Evolutionary conservation across 257 asterid species (phyloP).

Genomic region (Eustoma russellianum): DNA sequence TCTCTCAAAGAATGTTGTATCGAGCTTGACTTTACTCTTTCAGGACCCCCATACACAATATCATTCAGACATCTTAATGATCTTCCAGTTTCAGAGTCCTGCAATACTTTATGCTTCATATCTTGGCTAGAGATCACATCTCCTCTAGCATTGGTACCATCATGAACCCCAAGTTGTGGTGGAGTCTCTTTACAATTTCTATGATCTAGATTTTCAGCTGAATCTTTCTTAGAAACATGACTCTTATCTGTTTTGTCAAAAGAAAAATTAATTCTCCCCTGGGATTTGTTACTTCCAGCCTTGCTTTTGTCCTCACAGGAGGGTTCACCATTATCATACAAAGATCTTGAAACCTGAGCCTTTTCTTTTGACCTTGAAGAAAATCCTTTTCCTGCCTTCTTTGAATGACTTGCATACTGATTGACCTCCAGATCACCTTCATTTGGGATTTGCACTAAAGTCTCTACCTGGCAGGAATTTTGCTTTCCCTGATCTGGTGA

Average conservation of each 20-base stretch:
- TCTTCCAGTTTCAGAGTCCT: constrained; percentile 40
- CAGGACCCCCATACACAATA: constrained; percentile 29
- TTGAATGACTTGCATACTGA: constrained; percentile 31
- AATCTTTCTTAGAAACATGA: constrained; percentile 38
- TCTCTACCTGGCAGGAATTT: constrained; percentile 21
- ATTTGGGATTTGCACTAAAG: constrained; percentile 33
- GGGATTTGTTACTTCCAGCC: constrained; percentile 49
- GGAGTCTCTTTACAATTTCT: constrained; percentile 42
- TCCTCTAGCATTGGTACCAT: constrained; percentile 20
- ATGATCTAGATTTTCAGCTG: constrained; percentile 36
- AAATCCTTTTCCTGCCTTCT: constrained; percentile 52
- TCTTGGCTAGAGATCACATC: constrained; percentile 34
- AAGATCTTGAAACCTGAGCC: constrained; percentile 39
- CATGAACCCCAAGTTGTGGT: constrained; percentile 27
- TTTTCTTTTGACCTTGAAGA: constrained; percentile 61
- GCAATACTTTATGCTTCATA: constrained; percentile 34
- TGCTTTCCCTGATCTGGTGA: constrained; percentile 32
- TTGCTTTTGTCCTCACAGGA: constrained; percentile 44
- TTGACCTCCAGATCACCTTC: constrained; percentile 30
- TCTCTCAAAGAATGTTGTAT: constrained; percentile 67
- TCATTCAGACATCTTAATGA: constrained; percentile 34
- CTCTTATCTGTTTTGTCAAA: constrained; percentile 40
- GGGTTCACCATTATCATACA: constrained; percentile 33
- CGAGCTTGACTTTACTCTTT: constrained; percentile 50
- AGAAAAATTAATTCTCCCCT: constrained; percentile 36